Evolutionary conservation across 345 rosid genomes (phyloP), one percentile per base, ranked within the genome.

Genomic region (Murraya paniculata): DNA sequence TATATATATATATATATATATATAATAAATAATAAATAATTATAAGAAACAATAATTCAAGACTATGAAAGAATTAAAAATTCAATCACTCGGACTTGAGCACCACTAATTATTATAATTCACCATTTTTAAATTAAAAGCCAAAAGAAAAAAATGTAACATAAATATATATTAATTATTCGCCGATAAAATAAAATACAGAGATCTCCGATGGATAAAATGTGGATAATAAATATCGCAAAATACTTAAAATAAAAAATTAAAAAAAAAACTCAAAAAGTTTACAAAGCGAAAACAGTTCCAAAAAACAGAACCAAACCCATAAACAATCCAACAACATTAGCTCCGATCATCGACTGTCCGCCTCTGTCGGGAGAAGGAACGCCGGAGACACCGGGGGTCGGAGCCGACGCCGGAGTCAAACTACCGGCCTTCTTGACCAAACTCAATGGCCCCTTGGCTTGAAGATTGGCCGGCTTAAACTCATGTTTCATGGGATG

Each of bases 381-480:
- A 10, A 22, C 66, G 3, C 76, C 74, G 2, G 78, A 21, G 0
- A 1, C 5, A 18, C 68, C 10, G 4, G 57, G 31, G 0, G 48
- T 24, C 22, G 80, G 78, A 6, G 77, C 13, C 0, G 61, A 7
- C 9, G 65, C 64, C 9, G 80, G 28, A 1, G 68, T 7, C 21
- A 8, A n/a, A 4, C 24, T 50, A 33, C 1, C 39, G 2, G 68
- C 57, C 4, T 14, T 58, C 24, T 27, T 62, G 65, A 30, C 81
- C 83, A 91, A 69, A 72, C 50, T 69, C 75, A 95, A 69, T 9
- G 72, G 74, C 0, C 72, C 79, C 24, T 2, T 79, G 1, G 95
- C 8, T 0, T 38, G 55, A 76, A 86, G 9, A 76, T 93, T 93
- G 0, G 9, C 73, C 2, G 41, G 33, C 36, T 0, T 1, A 14